Percentiles rank a stretch among this genome's conserved stretches.
Evolutionary conservation across 805 yeast genomes (phyloP).

Genomic region (Danielozyma ontarioensis): DNA sequence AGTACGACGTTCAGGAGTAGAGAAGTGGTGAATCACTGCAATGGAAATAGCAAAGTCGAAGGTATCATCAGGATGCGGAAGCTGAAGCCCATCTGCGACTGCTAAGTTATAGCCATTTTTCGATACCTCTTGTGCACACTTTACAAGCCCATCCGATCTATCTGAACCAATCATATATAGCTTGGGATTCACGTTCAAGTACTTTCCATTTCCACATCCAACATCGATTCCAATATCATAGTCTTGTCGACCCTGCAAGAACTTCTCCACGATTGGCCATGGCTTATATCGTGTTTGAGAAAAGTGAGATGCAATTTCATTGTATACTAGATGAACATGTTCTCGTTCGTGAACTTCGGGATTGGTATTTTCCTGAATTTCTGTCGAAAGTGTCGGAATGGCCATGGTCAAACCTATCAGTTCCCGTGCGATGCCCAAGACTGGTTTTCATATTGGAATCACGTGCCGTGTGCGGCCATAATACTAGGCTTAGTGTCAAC

Average conservation of each 20-base stretch:
- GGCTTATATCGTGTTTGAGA: constrained; percentile 94
- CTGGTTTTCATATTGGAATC: no score
- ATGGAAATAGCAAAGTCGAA: constrained; percentile 88
- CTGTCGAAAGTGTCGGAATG: constrained; percentile 27
- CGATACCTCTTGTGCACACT: constrained; percentile 51
- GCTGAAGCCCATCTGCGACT: constrained; percentile 74
- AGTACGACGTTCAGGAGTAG: constrained; percentile 75
- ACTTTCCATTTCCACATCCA: constrained; percentile 97
- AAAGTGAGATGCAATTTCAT: constrained; percentile 88
- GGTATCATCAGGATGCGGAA: constrained; percentile 32
- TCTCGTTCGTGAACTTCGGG: constrained; percentile 63
- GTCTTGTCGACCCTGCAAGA: constrained; percentile 42
- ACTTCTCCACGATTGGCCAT: constrained; percentile 90
- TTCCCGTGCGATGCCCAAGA: no score
- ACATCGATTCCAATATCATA: constrained; percentile 83
- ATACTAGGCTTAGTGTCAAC: no score
- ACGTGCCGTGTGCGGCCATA: no score
- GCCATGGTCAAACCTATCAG: no score
- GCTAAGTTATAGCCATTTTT: constrained; percentile 46
- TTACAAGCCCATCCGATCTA: constrained; percentile 62
- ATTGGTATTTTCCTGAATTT: constrained; percentile 20
- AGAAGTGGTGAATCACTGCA: constrained; percentile 93
- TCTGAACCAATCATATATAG: constrained; percentile 72
- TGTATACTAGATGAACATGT: constrained; percentile 88
- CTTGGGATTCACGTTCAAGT: constrained; percentile 64